phyloP scores from a whole-genome alignment of 2,329 filamentous ascomycete genomes.

The Calonectria fujianensis region DNA sequence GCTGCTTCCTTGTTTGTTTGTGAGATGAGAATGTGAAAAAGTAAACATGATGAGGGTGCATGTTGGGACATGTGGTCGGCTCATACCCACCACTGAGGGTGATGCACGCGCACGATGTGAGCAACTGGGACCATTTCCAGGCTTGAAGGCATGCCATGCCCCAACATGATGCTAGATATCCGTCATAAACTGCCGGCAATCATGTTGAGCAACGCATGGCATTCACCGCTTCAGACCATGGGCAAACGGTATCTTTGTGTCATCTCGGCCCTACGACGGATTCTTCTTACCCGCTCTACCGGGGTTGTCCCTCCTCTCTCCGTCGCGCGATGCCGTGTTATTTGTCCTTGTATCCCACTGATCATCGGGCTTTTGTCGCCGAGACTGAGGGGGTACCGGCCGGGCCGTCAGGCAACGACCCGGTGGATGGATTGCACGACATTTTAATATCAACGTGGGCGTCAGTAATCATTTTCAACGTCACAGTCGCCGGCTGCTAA shows the following conservation, averaged over 20 bases:
- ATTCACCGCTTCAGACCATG: constrained; percentile 47
- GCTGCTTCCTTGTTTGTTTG: constrained; percentile 22
- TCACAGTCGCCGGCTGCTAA: constrained; percentile 8
- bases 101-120: constrained; percentile 11
- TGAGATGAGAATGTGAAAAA: constrained; percentile 23
- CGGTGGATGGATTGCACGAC: constrained; percentile 19
- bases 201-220: constrained; percentile 42
- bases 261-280: constrained; percentile 38
- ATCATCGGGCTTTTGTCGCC: constrained; percentile 21
- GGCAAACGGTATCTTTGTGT: constrained; percentile 35
- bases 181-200: constrained; percentile 39
- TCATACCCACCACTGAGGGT: constrained; percentile 16
- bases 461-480: constrained; percentile 20
- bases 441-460: constrained; percentile 26
- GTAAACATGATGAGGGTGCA: constrained; percentile 23
- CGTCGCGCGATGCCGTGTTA: constrained; percentile 35
- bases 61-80: constrained; percentile 27
- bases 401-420: constrained; percentile 22
- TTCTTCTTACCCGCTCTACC: constrained; percentile 30
- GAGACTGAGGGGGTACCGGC: constrained; percentile 31
- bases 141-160: constrained; percentile 14
- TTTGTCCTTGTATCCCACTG: constrained; percentile 26
- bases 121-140: constrained; percentile 4
- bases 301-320: constrained; percentile 31
- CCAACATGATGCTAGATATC: constrained; percentile 36